These are phyloP conservation scores for Ochromonas danica DNA, from an alignment of 108 stramenopile genomes.

Conservation along the genomic window DNA sequence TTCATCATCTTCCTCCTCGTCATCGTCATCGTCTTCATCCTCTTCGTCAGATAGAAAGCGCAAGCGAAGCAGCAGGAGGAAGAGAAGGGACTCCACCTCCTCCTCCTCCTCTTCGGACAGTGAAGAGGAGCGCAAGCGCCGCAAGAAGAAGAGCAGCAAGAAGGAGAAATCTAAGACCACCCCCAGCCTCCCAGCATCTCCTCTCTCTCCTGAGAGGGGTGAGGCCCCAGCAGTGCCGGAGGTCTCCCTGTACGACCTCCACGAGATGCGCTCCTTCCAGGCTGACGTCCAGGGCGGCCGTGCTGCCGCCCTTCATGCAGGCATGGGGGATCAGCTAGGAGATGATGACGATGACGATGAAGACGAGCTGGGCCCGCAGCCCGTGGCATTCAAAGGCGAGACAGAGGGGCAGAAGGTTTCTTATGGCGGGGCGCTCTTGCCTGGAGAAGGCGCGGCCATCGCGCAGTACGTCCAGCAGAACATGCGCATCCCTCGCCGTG, in stretches of 20 bases:
- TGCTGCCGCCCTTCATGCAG: neutral
- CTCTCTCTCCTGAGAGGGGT: neutral
- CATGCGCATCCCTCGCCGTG: slow-evolving; percentile 93
- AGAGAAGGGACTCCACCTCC: neutral
- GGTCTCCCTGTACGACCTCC: neutral
- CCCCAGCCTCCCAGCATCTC: neutral
- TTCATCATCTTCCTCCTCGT: neutral
- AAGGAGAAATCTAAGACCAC: neutral
- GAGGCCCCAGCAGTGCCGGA: neutral
- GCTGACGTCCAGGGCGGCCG: neutral
- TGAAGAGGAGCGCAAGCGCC: neutral
- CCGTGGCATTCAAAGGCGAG: slow-evolving; percentile 42
- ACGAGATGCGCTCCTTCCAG: neutral
- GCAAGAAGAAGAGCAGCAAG: neutral
- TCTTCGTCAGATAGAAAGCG: neutral
- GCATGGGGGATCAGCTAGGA: slow-evolving; percentile 65
- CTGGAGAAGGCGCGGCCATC: slow-evolving; percentile 65
- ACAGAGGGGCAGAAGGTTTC: slow-evolving; percentile 74
- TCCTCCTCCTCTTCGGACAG: neutral
- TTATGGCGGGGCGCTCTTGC: slow-evolving; percentile 42
- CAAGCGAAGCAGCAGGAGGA: neutral
- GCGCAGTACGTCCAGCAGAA: slow-evolving; percentile 94
- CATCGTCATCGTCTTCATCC: slow-evolving; percentile 1
- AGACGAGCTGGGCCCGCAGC: slow-evolving; percentile 57
- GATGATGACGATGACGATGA: slow-evolving; percentile 67